Conservation (phyloP, 2,329 filamentous ascomycete species). For the Trichophyton equinum region DNA sequence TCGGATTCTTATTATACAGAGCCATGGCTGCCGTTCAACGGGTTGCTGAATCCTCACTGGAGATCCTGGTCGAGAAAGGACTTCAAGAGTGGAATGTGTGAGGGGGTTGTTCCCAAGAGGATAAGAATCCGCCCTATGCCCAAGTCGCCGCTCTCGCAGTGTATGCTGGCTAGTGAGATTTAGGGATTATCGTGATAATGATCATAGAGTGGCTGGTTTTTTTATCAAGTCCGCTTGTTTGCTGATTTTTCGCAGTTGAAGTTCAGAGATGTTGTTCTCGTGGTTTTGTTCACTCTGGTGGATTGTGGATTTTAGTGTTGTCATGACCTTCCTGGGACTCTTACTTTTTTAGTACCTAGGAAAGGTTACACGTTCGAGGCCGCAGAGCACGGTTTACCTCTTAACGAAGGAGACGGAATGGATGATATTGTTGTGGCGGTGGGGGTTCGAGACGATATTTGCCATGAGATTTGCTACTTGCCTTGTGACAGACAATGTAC, state of each 20-base stretch:
- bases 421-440: too few species aligned
- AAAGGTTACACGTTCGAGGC: background rate
- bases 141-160: background rate
- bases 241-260: too few species aligned
- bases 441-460: background rate
- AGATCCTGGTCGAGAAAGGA: slow-evolving; percentile 1
- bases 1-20: slow-evolving; percentile 3
- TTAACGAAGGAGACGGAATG: background rate
- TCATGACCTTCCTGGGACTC: background rate
- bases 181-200: background rate
- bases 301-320: too few species aligned
- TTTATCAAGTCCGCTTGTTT: too few species aligned
- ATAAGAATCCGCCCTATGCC: background rate
- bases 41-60: slow-evolving; percentile 7
- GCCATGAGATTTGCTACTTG: background rate
- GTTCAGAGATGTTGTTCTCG: background rate
- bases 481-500: too few species aligned
- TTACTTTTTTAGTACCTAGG: background rate
- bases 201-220: too few species aligned
- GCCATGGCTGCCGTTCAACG: slow-evolving; percentile 12
- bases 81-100: background rate
- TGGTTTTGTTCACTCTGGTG: background rate
- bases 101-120: background rate
- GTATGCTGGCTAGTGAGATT: background rate
- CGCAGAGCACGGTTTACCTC: too few species aligned